Evolutionary conservation across 345 rosid genomes (phyloP).

Genomic region (Euphorbia lathyris): DNA sequence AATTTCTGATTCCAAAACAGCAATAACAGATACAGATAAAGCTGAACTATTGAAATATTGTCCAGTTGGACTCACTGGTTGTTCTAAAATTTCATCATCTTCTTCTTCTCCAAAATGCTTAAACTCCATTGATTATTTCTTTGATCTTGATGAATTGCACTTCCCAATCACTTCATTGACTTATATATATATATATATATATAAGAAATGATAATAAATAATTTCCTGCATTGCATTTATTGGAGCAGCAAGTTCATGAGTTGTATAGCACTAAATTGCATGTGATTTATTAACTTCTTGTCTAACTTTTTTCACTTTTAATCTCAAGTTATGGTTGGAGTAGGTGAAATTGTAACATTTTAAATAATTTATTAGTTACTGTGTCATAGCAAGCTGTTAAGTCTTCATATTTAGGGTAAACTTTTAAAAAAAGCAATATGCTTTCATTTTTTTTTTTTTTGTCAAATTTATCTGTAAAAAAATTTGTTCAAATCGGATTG

Average conservation of each 20-base stretch:
- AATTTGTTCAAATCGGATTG: no score
- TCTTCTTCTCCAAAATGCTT: conserved; percentile 8
- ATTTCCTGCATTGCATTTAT: neutral
- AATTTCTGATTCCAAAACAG: conserved; percentile 32
- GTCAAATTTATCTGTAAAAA: no score
- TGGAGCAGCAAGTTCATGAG: neutral
- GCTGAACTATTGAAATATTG: conserved; percentile 37
- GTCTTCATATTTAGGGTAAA: no score
- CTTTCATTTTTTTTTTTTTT: no score
- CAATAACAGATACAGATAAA: conserved; percentile 29
- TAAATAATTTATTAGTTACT: no score
- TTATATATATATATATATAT: no score
- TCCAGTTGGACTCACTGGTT: conserved; percentile 44
- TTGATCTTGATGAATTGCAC: neutral
- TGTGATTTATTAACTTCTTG: neutral
- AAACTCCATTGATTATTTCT: neutral
- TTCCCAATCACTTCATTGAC: neutral
- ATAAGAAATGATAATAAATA: no score
- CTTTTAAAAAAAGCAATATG: no score
- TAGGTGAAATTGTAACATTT: neutral
- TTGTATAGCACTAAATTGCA: conserved; percentile 4
- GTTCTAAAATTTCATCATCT: conserved; percentile 14
- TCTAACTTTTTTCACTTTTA: neutral
- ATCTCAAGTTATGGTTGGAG: neutral
- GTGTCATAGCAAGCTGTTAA: neutral